phyloP scores from a whole-genome alignment of 345 rosid genomes.

The Geranium brycei region DNA sequence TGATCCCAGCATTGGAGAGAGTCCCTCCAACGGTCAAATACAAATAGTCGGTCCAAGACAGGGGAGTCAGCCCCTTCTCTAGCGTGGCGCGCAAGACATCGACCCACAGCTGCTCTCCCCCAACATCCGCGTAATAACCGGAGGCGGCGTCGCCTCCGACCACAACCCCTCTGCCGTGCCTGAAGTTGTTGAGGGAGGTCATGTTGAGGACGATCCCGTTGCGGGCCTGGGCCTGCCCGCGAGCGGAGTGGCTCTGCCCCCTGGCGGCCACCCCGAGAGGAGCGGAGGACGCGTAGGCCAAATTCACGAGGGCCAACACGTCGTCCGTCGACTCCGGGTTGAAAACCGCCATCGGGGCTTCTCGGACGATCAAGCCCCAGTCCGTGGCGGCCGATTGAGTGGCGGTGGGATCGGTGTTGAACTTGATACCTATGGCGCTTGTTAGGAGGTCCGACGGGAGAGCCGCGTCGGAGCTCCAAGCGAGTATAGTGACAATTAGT shows the following conservation, averaged over 20 bases:
- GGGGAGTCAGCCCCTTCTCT: slow-evolving; percentile 8
- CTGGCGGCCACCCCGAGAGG: slow-evolving; percentile 11
- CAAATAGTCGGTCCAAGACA: slow-evolving; percentile 21
- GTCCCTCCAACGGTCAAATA: slow-evolving; percentile 16
- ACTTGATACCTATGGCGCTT: background rate
- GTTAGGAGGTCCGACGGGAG: background rate
- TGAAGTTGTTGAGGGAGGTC: background rate
- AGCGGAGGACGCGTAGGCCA: slow-evolving; percentile 10
- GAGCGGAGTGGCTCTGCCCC: slow-evolving; percentile 13
- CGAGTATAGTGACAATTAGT: background rate
- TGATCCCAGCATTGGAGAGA: slow-evolving; percentile 22
- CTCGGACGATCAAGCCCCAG: slow-evolving; percentile 16
- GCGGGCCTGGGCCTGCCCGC: slow-evolving; percentile 13
- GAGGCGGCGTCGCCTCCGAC: background rate
- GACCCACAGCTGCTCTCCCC: slow-evolving; percentile 15
- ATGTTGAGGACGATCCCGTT: slow-evolving; percentile 15
- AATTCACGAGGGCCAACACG: slow-evolving; percentile 1
- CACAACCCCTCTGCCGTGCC: background rate
- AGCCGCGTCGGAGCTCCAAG: background rate
- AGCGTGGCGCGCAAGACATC: slow-evolving; percentile 12
- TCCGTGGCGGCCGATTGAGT: slow-evolving; percentile 8
- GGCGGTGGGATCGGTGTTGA: slow-evolving; percentile 5
- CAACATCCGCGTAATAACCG: slow-evolving; percentile 12
- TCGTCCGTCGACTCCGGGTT: slow-evolving; percentile 10
- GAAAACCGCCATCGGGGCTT: slow-evolving; percentile 15